phyloP scores from a whole-genome alignment of 768 basidiomycete species.

The Antrodiella citrinella region DNA sequence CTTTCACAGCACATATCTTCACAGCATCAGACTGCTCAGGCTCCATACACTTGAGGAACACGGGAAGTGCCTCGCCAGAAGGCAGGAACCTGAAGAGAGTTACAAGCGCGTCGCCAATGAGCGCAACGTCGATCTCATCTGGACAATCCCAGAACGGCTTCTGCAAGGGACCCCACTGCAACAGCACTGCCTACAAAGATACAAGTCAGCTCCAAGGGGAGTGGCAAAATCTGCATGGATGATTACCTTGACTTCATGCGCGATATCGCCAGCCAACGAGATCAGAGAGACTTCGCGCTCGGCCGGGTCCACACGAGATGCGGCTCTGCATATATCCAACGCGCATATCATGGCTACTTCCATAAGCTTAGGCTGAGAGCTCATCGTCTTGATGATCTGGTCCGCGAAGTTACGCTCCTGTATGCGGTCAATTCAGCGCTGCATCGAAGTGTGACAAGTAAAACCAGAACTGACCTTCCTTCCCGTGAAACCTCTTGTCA shows the following conservation, averaged over 20 bases:
- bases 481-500: conserved; percentile 21
- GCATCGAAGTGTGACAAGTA: too few species aligned
- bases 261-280: conserved; percentile 61
- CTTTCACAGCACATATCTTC: conserved; percentile 71
- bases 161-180: conserved; percentile 25
- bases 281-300: conserved; percentile 53
- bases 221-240: conserved; percentile 15
- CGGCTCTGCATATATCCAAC: conserved; percentile 72
- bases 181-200: conserved; percentile 16
- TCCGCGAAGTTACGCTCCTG: conserved; percentile 53
- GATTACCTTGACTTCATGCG: conserved; percentile 71
- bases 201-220: too few species aligned
- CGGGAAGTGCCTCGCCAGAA: conserved; percentile 45
- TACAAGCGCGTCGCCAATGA: conserved; percentile 70
- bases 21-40: conserved; percentile 76
- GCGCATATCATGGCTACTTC: conserved; percentile 67
- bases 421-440: too few species aligned
- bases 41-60: conserved; percentile 61
- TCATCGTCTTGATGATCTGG: conserved; percentile 51
- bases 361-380: conserved; percentile 44
- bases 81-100: conserved; percentile 65
- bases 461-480: conserved; percentile 15
- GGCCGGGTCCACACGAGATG: conserved; percentile 35
- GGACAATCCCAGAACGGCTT: conserved; percentile 60
- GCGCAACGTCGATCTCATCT: conserved; percentile 68